Conservation (phyloP, 345 rosid genomes). For the Mallotus nudiflorus region DNA sequence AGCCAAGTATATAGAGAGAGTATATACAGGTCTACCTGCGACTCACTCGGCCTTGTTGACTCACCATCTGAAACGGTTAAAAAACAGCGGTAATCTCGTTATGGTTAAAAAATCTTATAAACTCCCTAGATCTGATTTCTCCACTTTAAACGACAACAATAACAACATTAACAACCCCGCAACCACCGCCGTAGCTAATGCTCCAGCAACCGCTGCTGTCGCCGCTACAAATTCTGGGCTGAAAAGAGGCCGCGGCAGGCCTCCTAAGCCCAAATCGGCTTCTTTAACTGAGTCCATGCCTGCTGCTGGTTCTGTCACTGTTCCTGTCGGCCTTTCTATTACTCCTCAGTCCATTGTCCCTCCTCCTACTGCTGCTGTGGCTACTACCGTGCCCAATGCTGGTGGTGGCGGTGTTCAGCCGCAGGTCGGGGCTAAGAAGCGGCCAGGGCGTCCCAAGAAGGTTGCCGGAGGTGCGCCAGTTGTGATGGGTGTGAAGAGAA, state of each 20-base stretch:
- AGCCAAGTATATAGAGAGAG: slow-evolving; percentile 56
- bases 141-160: neutral
- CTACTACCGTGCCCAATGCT: slow-evolving; percentile 12
- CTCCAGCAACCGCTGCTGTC: neutral
- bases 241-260: slow-evolving; percentile 71
- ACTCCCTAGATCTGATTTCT: slow-evolving; percentile 48
- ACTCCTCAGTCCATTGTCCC: neutral
- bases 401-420: neutral
- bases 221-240: slow-evolving; percentile 27
- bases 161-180: neutral
- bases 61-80: slow-evolving; percentile 60
- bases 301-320: neutral
- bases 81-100: slow-evolving; percentile 47
- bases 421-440: slow-evolving; percentile 15
- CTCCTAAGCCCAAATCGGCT: slow-evolving; percentile 48
- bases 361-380: neutral
- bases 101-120: slow-evolving; percentile 67
- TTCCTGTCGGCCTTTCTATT: slow-evolving; percentile 4
- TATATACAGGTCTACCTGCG: slow-evolving; percentile 45
- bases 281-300: neutral
- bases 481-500: slow-evolving; percentile 22
- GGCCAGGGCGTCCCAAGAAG: slow-evolving; percentile 55
- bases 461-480: slow-evolving; percentile 7
- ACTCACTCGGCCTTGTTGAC: slow-evolving; percentile 55
- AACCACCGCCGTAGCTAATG: neutral